Base-by-base conservation (phyloP, 2,329 filamentous ascomycete genomes). In the Xylariales sp. region DNA sequence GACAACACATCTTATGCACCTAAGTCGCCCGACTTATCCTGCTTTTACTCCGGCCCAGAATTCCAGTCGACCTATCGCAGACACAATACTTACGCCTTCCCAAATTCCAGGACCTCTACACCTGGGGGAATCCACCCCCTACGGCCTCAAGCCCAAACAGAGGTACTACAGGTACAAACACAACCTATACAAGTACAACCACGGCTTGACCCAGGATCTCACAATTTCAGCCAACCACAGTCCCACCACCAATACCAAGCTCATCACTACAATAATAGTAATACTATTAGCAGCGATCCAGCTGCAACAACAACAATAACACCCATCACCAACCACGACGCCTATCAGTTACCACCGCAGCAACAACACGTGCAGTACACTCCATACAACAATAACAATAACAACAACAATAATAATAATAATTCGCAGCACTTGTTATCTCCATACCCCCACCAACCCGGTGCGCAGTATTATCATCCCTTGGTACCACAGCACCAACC, bases 21-120 rank as follows among this genome's bases (percentile, higher is more conserved):
- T 72, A 86, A 84, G 78, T 88, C 86, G 74, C 86, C 86, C 75
- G 86, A 88, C 80, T 83, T 88, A 72, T 87, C 86, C 67, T 86
- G 84, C 67, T 84, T 88, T 78, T 85, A 83, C 74, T 80, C 84
- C 68, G 76, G 79, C 53, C 68, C 73, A 61, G 75, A 73, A 58
- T 69, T 72, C 46, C 74, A 73, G 69, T 72, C 77, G 67, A 75
- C 75, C 57, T 71, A 71, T 54, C 41, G 61, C 41, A 62, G 66
- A 65, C 68, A 50, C 54, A 68, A 69, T 73, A 69, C 69, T 48
- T 62, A 68, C 60, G 18, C 46, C 10, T 65, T 64, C 41, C 46
- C 74, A 68, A 61, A 71, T 72, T 54, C 75, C 62, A 68, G 71
- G 68, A 36, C 50, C 34, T 53, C 69, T 41, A 62, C 75, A 63